Evolutionary conservation across 441 rosid genomes (phyloP).

Genomic region (Populus hybrid): DNA sequence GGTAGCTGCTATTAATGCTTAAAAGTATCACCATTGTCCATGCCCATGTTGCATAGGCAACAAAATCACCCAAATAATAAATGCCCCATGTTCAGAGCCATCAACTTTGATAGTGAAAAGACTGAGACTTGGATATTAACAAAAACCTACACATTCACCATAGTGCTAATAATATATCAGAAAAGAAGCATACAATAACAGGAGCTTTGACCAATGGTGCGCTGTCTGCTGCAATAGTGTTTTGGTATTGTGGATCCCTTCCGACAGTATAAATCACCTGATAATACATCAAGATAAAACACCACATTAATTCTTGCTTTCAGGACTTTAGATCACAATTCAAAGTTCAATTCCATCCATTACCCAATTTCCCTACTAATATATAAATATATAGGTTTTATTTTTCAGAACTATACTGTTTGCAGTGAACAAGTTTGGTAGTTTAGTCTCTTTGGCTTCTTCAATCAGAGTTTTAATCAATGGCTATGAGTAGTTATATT

Average conservation of each 20-base stretch:
- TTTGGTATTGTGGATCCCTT: constrained; percentile 68
- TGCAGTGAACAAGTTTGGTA: neutral
- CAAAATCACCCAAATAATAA: too few relatives aligned
- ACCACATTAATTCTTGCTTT: constrained; percentile 5
- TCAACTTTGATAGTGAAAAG: too few relatives aligned
- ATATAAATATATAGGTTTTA: too few relatives aligned
- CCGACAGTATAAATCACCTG: constrained; percentile 88
- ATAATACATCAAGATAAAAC: constrained; percentile 22
- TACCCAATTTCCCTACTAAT: neutral
- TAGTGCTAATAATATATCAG: constrained; percentile 2
- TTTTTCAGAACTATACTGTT: neutral
- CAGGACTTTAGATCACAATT: neutral
- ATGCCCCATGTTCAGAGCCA: too few relatives aligned
- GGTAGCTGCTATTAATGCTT: neutral
- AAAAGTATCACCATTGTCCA: neutral
- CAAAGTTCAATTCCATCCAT: neutral
- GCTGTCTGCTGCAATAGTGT: constrained; percentile 56
- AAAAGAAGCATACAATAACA: constrained; percentile 59
- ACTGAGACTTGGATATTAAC: neutral
- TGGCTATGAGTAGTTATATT: neutral
- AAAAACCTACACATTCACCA: constrained; percentile 7
- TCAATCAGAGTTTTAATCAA: neutral
- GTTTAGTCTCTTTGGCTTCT: neutral
- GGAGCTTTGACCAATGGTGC: constrained; percentile 67
- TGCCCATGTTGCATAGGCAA: too few relatives aligned